Percentiles rank a stretch among this genome's conserved stretches.
phyloP scores from a whole-genome alignment of 2,329 filamentous ascomycete genomes.

The Diaporthe vaccinii region DNA sequence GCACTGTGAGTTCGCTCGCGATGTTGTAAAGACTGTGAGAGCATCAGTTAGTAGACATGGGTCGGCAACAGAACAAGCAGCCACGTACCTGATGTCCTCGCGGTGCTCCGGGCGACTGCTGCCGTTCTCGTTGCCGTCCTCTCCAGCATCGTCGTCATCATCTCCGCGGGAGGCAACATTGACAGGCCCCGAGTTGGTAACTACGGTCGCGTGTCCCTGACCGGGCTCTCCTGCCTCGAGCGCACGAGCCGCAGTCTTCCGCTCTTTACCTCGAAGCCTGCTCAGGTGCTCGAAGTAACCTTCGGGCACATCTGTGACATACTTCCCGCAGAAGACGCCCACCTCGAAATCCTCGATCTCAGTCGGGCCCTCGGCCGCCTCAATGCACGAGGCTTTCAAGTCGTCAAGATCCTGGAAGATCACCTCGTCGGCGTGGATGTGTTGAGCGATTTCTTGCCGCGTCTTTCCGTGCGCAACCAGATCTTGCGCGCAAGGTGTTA shows the following conservation, averaged over 20 bases:
- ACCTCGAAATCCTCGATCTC: conserved; percentile 79
- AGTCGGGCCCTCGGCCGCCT: conserved; percentile 72
- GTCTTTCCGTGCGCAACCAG: conserved; percentile 58
- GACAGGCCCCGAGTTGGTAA: conserved; percentile 31
- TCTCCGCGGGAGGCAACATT: conserved; percentile 58
- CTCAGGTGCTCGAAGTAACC: conserved; percentile 88
- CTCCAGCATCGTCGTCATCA: conserved; percentile 31
- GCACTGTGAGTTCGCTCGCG: conserved; percentile 38
- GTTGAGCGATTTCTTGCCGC: conserved; percentile 56
- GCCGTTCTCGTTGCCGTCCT: conserved; percentile 9
- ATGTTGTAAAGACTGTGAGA: conserved; percentile 43
- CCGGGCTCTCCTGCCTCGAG: not conserved
- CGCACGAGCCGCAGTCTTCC: conserved; percentile 57
- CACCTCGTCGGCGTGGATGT: conserved; percentile 66
- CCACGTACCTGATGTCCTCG: conserved; percentile 46
- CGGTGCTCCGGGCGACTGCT: conserved; percentile 26
- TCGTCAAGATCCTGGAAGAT: conserved; percentile 75
- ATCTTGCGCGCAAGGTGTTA: conserved; percentile 44
- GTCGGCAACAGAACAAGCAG: not conserved
- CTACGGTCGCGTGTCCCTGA: not conserved
- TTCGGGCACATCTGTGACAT: conserved; percentile 83
- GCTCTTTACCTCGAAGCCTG: conserved; percentile 76
- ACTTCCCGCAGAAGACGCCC: conserved; percentile 91
- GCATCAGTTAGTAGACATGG: conserved; percentile 24
- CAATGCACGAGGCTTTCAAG: conserved; percentile 78